These are phyloP conservation scores for Citrullus mucosospermus DNA, from an alignment of 306 rosid genomes.

Conservation along the genomic window DNA sequence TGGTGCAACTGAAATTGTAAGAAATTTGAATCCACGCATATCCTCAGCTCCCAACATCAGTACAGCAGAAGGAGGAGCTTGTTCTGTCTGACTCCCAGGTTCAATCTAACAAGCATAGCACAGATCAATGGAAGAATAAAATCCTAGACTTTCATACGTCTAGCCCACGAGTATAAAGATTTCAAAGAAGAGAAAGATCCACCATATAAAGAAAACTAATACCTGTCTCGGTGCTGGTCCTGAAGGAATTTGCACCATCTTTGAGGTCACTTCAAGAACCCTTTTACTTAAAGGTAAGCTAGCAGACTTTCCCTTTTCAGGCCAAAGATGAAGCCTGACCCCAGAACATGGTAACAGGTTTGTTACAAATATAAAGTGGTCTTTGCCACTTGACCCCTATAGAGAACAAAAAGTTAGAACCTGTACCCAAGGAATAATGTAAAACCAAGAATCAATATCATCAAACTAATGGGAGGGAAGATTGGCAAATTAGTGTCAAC, in stretches of 20 bases:
- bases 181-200: neutral
- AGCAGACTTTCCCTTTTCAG: slow-evolving; percentile 58
- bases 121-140: slow-evolving; percentile 14
- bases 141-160: neutral
- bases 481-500: neutral
- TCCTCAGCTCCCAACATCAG: slow-evolving; percentile 75
- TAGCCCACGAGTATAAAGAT: neutral
- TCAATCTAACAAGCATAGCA: slow-evolving; percentile 48
- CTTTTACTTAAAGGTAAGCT: slow-evolving; percentile 42
- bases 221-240: slow-evolving; percentile 98
- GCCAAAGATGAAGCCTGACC: slow-evolving; percentile 92
- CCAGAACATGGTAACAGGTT: slow-evolving; percentile 97
- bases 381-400: slow-evolving; percentile 78
- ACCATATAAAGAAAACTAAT: slow-evolving; percentile 6
- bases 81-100: slow-evolving; percentile 98
- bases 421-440: neutral
- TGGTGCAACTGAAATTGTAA: slow-evolving; percentile 97
- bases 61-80: slow-evolving; percentile 88
- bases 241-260: slow-evolving; percentile 91
- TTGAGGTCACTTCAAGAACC: slow-evolving; percentile 77
- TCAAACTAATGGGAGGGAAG: neutral
- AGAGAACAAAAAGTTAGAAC: slow-evolving; percentile 8
- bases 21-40: slow-evolving; percentile 82
- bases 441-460: neutral
- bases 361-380: slow-evolving; percentile 84